Evolutionary conservation across 2,329 filamentous ascomycete genomes (phyloP).

Genomic region (Xylariomycetidae sp.): DNA sequence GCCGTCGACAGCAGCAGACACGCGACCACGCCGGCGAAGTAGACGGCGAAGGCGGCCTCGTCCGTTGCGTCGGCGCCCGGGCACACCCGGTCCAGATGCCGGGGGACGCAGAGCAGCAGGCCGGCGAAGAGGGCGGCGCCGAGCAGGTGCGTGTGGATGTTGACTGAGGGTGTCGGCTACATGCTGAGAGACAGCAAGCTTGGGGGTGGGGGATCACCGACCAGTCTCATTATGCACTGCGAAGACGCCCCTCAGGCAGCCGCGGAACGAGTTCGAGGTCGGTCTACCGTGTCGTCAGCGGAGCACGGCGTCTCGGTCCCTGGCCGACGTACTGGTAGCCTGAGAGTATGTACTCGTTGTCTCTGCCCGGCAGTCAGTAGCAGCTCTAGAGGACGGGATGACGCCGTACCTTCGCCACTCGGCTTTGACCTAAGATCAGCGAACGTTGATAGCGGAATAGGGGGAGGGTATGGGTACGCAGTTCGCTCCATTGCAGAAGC

Average conservation of each 20-base stretch:
- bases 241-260: no score
- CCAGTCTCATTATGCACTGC: no score
- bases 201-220: no score
- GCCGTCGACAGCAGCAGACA: conserved; percentile 11
- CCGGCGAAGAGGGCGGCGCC: conserved; percentile 2
- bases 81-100: background rate
- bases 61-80: conserved; percentile 2
- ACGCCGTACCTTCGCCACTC: no score
- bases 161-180: conserved; percentile 3
- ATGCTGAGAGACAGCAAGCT: conserved; percentile 4
- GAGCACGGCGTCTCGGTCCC: background rate
- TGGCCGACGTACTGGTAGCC: background rate
- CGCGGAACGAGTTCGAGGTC: conserved; percentile 4
- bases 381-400: no score
- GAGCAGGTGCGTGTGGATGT: conserved; percentile 5
- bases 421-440: no score
- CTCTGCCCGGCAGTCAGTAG: no score
- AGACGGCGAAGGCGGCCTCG: conserved; percentile 9
- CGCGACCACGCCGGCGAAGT: conserved; percentile 8
- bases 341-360: conserved; percentile 4
- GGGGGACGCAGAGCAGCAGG: conserved; percentile 3
- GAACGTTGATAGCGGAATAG: no score
- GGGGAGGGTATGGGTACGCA: no score
- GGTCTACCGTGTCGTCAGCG: background rate
- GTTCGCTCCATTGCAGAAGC: no score